Conservation (phyloP, 345 rosid species). For the Iberis pinnata region DNA sequence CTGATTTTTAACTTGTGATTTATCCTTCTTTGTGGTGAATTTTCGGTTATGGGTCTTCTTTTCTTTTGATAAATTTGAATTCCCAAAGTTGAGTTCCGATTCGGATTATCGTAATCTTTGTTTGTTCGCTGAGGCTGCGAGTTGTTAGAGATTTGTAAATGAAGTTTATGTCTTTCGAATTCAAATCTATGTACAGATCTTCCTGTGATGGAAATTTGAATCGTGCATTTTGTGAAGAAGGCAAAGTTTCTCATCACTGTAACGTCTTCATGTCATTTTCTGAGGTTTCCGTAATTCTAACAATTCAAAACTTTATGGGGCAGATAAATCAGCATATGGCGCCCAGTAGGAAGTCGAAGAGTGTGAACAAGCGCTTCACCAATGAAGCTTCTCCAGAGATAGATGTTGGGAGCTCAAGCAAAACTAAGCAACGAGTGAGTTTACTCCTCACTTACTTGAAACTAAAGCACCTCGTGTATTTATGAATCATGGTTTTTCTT, state of each 20-base stretch:
- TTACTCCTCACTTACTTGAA: not conserved
- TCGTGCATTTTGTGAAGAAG: not conserved
- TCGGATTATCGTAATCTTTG: not conserved
- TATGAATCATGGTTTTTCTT: not conserved
- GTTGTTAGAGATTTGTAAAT: not conserved
- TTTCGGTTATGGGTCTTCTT: conserved; percentile 9
- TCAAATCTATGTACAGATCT: conserved; percentile 11
- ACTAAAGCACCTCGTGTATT: not conserved
- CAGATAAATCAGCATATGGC: conserved; percentile 43
- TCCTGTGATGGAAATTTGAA: not conserved
- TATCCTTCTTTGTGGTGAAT: not conserved
- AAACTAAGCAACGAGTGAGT: conserved; percentile 55
- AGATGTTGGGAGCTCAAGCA: conserved; percentile 29
- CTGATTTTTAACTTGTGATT: conserved; percentile 6
- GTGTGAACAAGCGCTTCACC: conserved; percentile 30
- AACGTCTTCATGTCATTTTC: no score
- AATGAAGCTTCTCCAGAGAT: conserved; percentile 29
- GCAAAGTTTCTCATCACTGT: not conserved
- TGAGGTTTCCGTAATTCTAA: no score
- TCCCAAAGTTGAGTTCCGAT: not conserved
- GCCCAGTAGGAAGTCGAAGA: conserved; percentile 61
- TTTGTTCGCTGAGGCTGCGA: not conserved
- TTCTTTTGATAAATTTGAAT: not conserved
- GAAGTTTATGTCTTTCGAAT: conserved; percentile 3
- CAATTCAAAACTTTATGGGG: conserved; percentile 5